Percentiles rank a stretch among this genome's conserved stretches.
Conservation (phyloP, 176 grass and related monocot genomes). For the Oryza brachyantha region DNA sequence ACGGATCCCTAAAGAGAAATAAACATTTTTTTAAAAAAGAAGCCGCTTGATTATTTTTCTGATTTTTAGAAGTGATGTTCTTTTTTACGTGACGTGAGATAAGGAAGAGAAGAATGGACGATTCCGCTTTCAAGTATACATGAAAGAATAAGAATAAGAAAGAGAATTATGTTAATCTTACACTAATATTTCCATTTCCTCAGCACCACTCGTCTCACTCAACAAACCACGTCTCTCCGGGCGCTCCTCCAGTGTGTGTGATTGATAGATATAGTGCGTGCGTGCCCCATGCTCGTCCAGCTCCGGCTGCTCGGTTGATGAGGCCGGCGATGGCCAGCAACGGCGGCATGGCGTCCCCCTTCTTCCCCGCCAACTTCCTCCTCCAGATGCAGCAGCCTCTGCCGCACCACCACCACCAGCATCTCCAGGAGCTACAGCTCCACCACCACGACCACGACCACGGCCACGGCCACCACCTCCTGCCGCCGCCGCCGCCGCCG, state of each 20-base stretch:
- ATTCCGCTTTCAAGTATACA: too few relatives aligned
- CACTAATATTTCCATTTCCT: conserved; percentile 19
- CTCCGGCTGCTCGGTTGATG: conserved; percentile 11
- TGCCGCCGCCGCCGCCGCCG: not conserved
- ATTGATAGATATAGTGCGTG: conserved; percentile 1
- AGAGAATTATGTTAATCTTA: too few relatives aligned
- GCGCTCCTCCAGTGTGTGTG: not conserved
- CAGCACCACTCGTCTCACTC: not conserved
- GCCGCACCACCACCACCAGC: conserved; percentile 40
- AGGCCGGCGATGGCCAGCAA: conserved; percentile 66
- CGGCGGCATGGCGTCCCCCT: conserved; percentile 63
- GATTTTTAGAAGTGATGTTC: too few relatives aligned
- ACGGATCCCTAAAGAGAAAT: too few relatives aligned
- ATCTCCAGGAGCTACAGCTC: not conserved
- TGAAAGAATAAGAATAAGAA: too few relatives aligned
- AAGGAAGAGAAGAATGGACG: too few relatives aligned
- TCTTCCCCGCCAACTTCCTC: conserved; percentile 81
- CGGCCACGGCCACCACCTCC: not conserved
- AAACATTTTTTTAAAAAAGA: too few relatives aligned
- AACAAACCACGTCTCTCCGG: not conserved
- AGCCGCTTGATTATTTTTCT: too few relatives aligned
- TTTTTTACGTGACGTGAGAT: too few relatives aligned
- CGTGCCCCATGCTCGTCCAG: conserved; percentile 10
- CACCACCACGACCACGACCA: not conserved
- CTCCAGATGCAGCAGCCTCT: conserved; percentile 65